Conservation (phyloP, 352 stramenopile species). For the Blastocystis sp. region DNA sequence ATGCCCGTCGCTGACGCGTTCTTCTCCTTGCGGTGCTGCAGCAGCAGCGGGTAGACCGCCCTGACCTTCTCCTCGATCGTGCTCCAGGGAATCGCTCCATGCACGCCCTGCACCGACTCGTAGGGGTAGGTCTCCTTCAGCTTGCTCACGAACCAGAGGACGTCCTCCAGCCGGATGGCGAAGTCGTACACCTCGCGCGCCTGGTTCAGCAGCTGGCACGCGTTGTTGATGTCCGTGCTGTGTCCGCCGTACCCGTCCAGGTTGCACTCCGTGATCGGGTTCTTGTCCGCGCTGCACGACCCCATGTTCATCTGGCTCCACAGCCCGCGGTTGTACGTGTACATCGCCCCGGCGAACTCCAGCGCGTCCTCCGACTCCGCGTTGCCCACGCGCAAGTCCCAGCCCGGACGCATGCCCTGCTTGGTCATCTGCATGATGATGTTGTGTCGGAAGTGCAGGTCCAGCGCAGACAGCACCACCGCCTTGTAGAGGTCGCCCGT, state of each 20-base stretch:
- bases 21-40: conserved; percentile 38
- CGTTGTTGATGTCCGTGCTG: conserved; percentile 60
- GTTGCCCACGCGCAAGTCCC: conserved; percentile 45
- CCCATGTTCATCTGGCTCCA: conserved; percentile 49
- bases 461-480: conserved; percentile 43
- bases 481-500: conserved; percentile 62
- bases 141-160: conserved; percentile 39
- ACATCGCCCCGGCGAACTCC: conserved; percentile 58
- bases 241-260: conserved; percentile 65
- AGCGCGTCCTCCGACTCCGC: conserved; percentile 45
- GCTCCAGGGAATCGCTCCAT: conserved; percentile 39
- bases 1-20: conserved; percentile 26
- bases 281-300: conserved; percentile 39
- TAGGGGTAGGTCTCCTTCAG: conserved; percentile 55
- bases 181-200: conserved; percentile 55
- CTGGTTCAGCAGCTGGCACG: conserved; percentile 27
- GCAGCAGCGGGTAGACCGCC: conserved; percentile 14
- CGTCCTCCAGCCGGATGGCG: conserved; percentile 11
- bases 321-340: conserved; percentile 57
- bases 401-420: conserved; percentile 56
- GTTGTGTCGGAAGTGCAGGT: conserved; percentile 65
- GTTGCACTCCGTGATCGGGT: conserved; percentile 60
- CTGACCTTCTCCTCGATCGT: conserved; percentile 8
- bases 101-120: conserved; percentile 4
- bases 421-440: conserved; percentile 64